Evolutionary conservation across 345 rosid species (phyloP).

Genomic region (Abelmoschus esculentus): DNA sequence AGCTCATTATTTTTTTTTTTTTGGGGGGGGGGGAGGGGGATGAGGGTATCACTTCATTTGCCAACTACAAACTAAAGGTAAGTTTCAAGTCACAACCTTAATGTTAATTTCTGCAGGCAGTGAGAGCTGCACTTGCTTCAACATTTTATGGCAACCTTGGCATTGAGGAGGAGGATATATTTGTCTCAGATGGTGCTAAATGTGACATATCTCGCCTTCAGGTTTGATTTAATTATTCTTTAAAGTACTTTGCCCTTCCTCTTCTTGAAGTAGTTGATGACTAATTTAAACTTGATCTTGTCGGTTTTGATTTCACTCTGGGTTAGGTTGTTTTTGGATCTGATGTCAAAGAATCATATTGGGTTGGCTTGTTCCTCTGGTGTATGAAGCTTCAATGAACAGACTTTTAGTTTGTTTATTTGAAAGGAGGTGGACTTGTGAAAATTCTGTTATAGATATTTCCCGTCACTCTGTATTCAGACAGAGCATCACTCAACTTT

Average conservation of each 20-base stretch:
- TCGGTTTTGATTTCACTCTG: slow-evolving; percentile 10
- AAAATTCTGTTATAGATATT: background rate
- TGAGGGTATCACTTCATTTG: background rate
- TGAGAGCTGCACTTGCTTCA: slow-evolving; percentile 74
- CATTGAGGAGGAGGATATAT: slow-evolving; percentile 73
- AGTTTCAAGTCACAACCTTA: slow-evolving; percentile 5
- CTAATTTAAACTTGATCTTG: background rate
- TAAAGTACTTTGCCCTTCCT: background rate
- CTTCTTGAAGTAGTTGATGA: background rate
- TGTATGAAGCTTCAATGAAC: background rate
- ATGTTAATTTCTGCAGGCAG: slow-evolving; percentile 39
- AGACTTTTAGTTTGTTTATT: background rate
- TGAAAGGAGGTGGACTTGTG: background rate
- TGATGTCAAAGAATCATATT: slow-evolving; percentile 9
- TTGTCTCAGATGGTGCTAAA: slow-evolving; percentile 99
- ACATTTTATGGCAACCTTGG: slow-evolving; percentile 69
- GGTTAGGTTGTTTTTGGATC: slow-evolving; percentile 80
- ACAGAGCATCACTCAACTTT: background rate
- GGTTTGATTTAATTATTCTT: slow-evolving; percentile 32
- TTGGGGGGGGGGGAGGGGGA: background rate
- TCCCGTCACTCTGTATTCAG: background rate
- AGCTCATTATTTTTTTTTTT: background rate
- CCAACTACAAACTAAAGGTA: background rate
- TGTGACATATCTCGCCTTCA: slow-evolving; percentile 96
- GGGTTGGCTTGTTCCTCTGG: background rate